Conservation (phyloP, 176 grass and related monocot genomes). For the Panicum miliaceum region DNA sequence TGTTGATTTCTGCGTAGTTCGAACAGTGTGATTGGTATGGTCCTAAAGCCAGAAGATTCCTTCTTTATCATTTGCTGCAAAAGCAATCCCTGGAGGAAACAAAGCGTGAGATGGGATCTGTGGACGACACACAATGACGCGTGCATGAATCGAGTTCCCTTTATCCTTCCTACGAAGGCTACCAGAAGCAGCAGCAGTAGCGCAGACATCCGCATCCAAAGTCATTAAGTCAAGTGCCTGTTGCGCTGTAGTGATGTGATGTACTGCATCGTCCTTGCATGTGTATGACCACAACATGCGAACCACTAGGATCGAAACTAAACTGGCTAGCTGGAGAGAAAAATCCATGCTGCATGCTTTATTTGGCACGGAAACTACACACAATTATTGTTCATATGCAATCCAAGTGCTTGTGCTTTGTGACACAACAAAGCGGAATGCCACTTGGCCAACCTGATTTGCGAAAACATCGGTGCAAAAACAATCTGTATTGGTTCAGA, state of each 20-base stretch:
- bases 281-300: constrained; percentile 9
- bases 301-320: neutral
- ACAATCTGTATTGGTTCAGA: neutral
- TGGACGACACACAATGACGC: neutral
- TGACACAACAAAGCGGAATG: constrained; percentile 13
- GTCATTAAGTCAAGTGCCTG: no score
- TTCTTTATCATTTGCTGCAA: neutral
- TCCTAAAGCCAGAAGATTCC: constrained; percentile 23
- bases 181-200: neutral
- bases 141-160: neutral
- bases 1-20: constrained; percentile 6
- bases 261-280: neutral
- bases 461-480: neutral
- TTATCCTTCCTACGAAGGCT: neutral
- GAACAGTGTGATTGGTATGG: neutral
- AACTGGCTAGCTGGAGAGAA: neutral
- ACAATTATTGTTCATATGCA: neutral
- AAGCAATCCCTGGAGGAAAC: neutral
- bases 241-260: neutral
- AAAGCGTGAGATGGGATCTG: neutral
- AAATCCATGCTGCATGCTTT: neutral
- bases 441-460: constrained; percentile 1
- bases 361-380: neutral
- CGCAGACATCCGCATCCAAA: constrained; percentile 10
- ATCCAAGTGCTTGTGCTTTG: neutral